These are phyloP conservation scores for Parastagonospora avenae DNA, from an alignment of 2,329 filamentous ascomycete genomes.

Conservation along the genomic window DNA sequence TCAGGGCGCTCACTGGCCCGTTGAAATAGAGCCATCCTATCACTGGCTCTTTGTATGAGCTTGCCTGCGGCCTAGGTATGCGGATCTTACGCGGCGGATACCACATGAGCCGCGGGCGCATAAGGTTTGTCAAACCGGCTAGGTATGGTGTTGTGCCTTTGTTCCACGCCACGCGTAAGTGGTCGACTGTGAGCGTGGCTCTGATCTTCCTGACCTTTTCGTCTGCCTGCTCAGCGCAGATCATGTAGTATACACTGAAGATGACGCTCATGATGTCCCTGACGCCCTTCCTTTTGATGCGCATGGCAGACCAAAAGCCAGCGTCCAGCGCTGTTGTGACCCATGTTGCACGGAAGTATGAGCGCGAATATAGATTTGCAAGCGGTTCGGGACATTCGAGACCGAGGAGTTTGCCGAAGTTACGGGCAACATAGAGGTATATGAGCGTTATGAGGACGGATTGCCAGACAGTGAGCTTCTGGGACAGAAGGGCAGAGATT, in stretches of 20 bases:
- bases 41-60: conserved; percentile 82
- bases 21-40: conserved; percentile 94
- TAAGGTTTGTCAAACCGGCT: conserved; percentile 69
- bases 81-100: conserved; percentile 83
- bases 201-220: conserved; percentile 94
- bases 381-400: conserved; percentile 92
- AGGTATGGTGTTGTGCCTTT: conserved; percentile 91
- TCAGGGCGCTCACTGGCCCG: conserved; percentile 77
- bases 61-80: conserved; percentile 79
- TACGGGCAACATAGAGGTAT: conserved; percentile 87
- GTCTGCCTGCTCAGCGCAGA: conserved; percentile 91
- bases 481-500: conserved; percentile 73
- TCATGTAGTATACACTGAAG: conserved; percentile 88
- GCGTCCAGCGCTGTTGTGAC: conserved; percentile 92
- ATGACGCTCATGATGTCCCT: conserved; percentile 81
- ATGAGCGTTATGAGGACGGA: conserved; percentile 84
- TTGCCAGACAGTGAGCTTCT: conserved; percentile 84
- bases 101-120: conserved; percentile 78
- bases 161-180: conserved; percentile 92
- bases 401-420: conserved; percentile 90
- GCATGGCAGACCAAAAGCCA: conserved; percentile 98
- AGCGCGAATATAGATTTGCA: conserved; percentile 88
- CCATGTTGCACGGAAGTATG: conserved; percentile 97
- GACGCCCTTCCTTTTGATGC: conserved; percentile 78
- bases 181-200: conserved; percentile 84